phyloP scores from a whole-genome alignment of 148 eudicot genomes.

The Chenopodium berlandieri region DNA sequence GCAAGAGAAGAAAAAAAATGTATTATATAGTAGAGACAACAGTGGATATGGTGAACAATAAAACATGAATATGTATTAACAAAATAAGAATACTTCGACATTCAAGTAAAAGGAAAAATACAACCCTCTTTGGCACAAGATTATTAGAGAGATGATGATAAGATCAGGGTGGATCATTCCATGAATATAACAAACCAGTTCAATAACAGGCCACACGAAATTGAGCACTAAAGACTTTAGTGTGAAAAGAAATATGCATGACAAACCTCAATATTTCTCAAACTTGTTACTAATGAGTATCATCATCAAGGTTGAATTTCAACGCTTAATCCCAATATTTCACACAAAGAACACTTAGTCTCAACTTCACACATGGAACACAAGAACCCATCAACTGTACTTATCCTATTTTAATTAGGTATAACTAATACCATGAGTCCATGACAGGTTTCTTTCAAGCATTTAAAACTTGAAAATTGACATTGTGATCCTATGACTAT shows the following conservation, averaged over 20 bases:
- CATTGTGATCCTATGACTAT: not conserved
- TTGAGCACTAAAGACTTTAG: not conserved
- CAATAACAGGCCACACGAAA: not conserved
- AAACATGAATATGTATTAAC: not conserved
- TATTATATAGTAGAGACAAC: constrained; percentile 1
- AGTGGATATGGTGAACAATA: not conserved
- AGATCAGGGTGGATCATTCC: not conserved
- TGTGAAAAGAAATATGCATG: not conserved
- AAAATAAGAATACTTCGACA: not conserved
- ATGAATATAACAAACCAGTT: not conserved
- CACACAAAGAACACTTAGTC: not conserved
- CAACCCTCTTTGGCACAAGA: not conserved
- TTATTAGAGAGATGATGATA: not conserved
- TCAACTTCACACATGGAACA: not conserved
- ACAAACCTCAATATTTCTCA: not conserved
- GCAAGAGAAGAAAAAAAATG: not conserved
- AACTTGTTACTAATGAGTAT: not conserved
- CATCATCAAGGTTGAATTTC: not conserved
- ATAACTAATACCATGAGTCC: not conserved
- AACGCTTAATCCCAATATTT: not conserved
- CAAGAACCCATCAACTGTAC: not conserved
- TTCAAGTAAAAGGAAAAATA: not conserved
- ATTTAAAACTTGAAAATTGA: not conserved
- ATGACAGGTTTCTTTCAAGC: not conserved
- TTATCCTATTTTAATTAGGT: not conserved